Evolutionary conservation across 1,284 basidiomycete species (phyloP), one percentile per base, ranked within the genome.

Genomic region (Pseudozyma sp.): DNA sequence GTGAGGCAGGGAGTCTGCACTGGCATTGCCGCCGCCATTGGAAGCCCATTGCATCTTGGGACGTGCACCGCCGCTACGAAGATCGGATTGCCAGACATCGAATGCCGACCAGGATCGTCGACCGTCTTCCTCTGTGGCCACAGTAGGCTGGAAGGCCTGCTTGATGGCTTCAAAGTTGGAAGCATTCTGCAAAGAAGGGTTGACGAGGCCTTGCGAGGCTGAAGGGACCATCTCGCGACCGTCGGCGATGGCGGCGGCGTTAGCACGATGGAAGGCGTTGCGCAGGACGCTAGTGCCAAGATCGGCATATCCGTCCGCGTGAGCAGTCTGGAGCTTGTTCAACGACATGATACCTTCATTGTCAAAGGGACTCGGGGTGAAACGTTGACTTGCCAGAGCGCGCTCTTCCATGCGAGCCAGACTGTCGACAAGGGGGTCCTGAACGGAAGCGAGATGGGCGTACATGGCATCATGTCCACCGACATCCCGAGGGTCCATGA

Each of bases 31-130:
- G 13, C 48, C 56, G 25, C 62, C 51, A 31, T 31, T 31, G 1
- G 62, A 60, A 18, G 71, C 51, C 66, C 66, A 69, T 18, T 66
- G 66, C 54, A 49, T 57, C 31, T 40, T 49, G 35, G 61, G 62
- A 39, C 50, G 61, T 18, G 43, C 53, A 21, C 56, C 44, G 42
- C 56, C 70, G 14, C 56, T 64, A 21, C 61, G 61, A 18, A 75
- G 59, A 42, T 70, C 68, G 38, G 72, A 75, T 16, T 75, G 72
- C 78, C 78, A 80, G 16, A 76, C 59, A 52, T 80, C 78, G 40
- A 80, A 80, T 13, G 78, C 77, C 11, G 73, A 77, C 78, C 78
- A 80, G 2, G 78, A 80, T 44, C 74, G 65, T 40, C 77, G 56
- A 8, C 77, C 78, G 21, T 80, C 77, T 21, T 80, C 78, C 19